Evolutionary conservation across 2,329 filamentous ascomycete genomes (phyloP).

Genomic region (Thielaviopsis populi): DNA sequence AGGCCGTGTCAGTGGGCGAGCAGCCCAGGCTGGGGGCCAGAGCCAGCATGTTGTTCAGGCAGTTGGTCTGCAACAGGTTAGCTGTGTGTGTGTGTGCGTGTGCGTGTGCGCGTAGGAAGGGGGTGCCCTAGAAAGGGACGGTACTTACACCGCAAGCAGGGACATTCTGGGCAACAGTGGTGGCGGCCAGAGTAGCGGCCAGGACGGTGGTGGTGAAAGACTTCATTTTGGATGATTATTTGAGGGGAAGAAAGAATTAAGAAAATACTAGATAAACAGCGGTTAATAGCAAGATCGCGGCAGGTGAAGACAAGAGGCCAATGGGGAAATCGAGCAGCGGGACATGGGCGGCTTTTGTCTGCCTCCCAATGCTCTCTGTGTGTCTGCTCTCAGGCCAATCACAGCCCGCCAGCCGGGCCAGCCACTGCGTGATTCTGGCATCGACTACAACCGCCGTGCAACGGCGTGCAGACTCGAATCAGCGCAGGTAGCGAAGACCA

Average conservation of each 20-base stretch:
- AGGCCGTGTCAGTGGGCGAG: conserved; percentile 26
- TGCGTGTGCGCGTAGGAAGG: not conserved
- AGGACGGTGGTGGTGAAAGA: conserved; percentile 31
- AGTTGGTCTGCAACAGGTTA: conserved; percentile 29
- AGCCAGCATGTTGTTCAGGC: conserved; percentile 36
- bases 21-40: conserved; percentile 34
- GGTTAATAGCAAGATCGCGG: not conserved
- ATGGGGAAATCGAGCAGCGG: not conserved
- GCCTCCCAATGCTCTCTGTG: not conserved
- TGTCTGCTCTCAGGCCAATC: not conserved
- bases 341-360: not conserved
- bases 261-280: not conserved
- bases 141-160: conserved; percentile 39
- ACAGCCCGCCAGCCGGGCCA: not conserved
- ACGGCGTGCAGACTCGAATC: not conserved
- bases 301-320: not conserved
- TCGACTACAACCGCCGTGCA: not conserved
- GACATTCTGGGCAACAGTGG: conserved; percentile 28
- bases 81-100: not conserved
- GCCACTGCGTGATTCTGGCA: not conserved
- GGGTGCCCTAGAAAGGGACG: not conserved
- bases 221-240: conserved; percentile 35
- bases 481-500: not conserved
- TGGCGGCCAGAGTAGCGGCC: conserved; percentile 24
- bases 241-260: not conserved